Percentiles rank a stretch among this genome's conserved stretches.
Conservation (phyloP, 2,329 filamentous ascomycete species). For the Nigrospora sphaerica region DNA sequence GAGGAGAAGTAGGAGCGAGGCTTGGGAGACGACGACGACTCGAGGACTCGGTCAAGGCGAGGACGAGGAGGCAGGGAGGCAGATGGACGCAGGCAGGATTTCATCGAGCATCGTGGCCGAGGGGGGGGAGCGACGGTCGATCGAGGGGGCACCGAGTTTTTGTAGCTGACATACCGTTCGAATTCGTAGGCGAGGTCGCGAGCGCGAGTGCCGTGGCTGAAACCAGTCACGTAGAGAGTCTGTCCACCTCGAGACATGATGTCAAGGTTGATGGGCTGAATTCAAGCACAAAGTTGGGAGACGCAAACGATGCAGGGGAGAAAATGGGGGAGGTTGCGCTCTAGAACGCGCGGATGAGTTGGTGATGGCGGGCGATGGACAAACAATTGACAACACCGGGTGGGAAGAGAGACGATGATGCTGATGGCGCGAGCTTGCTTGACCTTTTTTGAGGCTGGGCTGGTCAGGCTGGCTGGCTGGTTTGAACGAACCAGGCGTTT, state of each 20-base stretch:
- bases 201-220: conserved; percentile 96
- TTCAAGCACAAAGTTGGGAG: too few relatives aligned
- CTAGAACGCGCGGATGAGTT: too few relatives aligned
- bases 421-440: too few relatives aligned
- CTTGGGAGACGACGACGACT: conserved; percentile 27
- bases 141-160: conserved; percentile 38
- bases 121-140: conserved; percentile 36
- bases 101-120: conserved; percentile 35
- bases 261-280: background rate
- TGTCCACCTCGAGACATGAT: conserved; percentile 79
- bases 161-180: conserved; percentile 90
- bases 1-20: conserved; percentile 20
- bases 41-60: conserved; percentile 31
- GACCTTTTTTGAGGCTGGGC: too few relatives aligned
- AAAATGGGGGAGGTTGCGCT: too few relatives aligned
- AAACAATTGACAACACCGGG: too few relatives aligned
- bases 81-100: conserved; percentile 17
- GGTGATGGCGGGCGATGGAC: too few relatives aligned
- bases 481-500: too few relatives aligned
- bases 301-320: too few relatives aligned
- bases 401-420: too few relatives aligned
- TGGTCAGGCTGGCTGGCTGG: too few relatives aligned
- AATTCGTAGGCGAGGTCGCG: conserved; percentile 99
- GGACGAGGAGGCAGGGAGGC: conserved; percentile 20
- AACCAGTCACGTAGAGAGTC: conserved; percentile 97